A percentile compares a stretch with the other conserved stretches of the same genome.
phyloP scores from a whole-genome alignment of 2,329 filamentous ascomycete genomes.

The Colletotrichum sp. region DNA sequence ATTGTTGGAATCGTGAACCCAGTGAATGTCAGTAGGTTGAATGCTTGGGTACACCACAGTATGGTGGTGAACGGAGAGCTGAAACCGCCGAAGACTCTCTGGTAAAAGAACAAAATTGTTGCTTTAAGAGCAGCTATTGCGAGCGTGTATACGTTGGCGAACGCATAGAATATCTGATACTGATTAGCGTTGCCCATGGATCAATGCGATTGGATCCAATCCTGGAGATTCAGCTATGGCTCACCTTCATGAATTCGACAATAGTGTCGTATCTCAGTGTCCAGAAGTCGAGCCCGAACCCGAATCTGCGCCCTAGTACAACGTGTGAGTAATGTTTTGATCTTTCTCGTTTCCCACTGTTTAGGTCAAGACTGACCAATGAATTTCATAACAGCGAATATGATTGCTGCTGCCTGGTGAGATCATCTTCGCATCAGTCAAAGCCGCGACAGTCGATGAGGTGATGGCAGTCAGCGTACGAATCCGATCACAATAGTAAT shows the following conservation, averaged over 20 bases:
- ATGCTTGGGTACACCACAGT: conserved; percentile 23
- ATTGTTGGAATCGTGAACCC: conserved; percentile 39
- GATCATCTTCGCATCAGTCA: not conserved
- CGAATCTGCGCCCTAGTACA: not conserved
- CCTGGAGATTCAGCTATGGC: fast-evolving
- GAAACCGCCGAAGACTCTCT: conserved; percentile 38
- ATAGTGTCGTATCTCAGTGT: not conserved
- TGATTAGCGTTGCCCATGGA: not conserved
- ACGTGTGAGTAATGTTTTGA: fast-evolving
- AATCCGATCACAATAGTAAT: not conserved
- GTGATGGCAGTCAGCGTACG: not conserved
- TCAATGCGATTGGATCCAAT: not conserved
- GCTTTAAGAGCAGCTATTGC: conserved; percentile 44
- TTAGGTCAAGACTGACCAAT: not conserved
- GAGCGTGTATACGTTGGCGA: conserved; percentile 6
- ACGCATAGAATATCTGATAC: not conserved
- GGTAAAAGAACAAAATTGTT: conserved; percentile 40
- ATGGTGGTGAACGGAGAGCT: conserved; percentile 24
- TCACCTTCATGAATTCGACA: not conserved
- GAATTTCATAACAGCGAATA: not conserved
- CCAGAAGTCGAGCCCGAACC: not conserved
- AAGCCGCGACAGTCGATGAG: not conserved
- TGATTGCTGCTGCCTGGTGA: not conserved
- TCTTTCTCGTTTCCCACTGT: not conserved
- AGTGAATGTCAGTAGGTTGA: conserved; percentile 9